Base-by-base conservation (phyloP, 768 basidiomycete species). In the Lactifluus pinguis region DNA sequence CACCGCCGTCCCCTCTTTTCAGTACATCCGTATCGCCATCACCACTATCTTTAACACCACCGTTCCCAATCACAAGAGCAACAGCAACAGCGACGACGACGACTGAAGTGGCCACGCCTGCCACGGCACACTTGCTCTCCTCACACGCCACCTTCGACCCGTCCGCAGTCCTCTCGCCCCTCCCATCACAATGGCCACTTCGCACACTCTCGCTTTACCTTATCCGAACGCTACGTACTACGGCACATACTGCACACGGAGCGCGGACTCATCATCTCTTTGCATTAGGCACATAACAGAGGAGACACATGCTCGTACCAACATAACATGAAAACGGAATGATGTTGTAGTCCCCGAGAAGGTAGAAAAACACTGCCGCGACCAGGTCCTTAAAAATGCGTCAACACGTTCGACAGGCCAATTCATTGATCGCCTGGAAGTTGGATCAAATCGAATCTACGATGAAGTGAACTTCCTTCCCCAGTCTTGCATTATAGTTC, bases 261-360 rank as follows among this genome's bases (percentile, higher is more conserved):
- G 70, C 83, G 82, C 6, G 79, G 83, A 69, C 86, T 95, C 54
- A 71, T 94, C n/a, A n/a, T n/a, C n/a, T n/a, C n/a, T 25, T 25
- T 25, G 25, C 25, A 25, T 25, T 25, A 25, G 25, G 25, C 25
- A 25, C 25, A 25, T 1, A 25, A 25, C 25, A 25, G 25, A 25
- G 25, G 25, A 25, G 25, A 25, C n/a, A n/a, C 25, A n/a, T n/a
- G n/a, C n/a, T n/a, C n/a, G 25, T 25, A 25, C 25, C 25, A 25
- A 25, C 25, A 25, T 25, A 25, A 25, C 25, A 25, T 25, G 25
- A 2, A 25, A 89, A 25, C 2, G 25, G 25, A 25, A 25, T 7
- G 72, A 73, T 14, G 77, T 79, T 6, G 78, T 80, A 30, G 38
- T 57, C 6, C 55, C 1, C 25, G 25, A 25, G 25, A 25, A 25